These are phyloP conservation scores for Cladosporium oxysporum DNA, from an alignment of 2,329 filamentous ascomycete genomes.

Conservation along the genomic window DNA sequence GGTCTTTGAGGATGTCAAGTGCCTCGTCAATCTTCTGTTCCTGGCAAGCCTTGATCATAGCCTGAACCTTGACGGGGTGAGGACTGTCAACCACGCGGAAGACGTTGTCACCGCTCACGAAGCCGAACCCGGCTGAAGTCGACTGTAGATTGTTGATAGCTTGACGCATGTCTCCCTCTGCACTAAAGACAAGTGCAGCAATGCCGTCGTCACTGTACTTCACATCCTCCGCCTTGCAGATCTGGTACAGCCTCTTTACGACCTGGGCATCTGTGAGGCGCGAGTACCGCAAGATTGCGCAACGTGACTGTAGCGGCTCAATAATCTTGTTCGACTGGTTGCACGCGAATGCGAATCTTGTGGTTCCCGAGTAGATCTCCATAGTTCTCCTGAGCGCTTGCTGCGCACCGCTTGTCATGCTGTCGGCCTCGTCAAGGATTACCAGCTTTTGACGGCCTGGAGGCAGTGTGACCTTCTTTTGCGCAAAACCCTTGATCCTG, in stretches of 20 bases:
- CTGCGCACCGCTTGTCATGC: slow-evolving; percentile 94
- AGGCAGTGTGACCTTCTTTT: slow-evolving; percentile 97
- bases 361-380: slow-evolving; percentile 98
- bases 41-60: slow-evolving; percentile 96
- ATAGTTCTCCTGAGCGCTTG: slow-evolving; percentile 93
- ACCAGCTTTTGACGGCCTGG: slow-evolving; percentile 91
- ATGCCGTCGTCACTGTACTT: slow-evolving; percentile 90
- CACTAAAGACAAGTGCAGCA: slow-evolving; percentile 93
- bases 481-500: slow-evolving; percentile 95
- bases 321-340: slow-evolving; percentile 99
- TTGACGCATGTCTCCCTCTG: slow-evolving; percentile 97
- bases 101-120: slow-evolving; percentile 96
- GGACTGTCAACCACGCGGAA: slow-evolving; percentile 97
- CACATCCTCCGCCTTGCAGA: slow-evolving; percentile 89
- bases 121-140: slow-evolving; percentile 88
- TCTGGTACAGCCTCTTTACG: slow-evolving; percentile 85
- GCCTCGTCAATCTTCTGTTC: slow-evolving; percentile 88
- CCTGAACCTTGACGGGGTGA: slow-evolving; percentile 97
- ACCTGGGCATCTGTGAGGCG: slow-evolving; percentile 90
- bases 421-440: slow-evolving; percentile 95
- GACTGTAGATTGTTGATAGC: slow-evolving; percentile 98
- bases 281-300: slow-evolving; percentile 91
- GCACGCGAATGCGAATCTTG: slow-evolving; percentile 95
- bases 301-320: slow-evolving; percentile 95
- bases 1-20: slow-evolving; percentile 79